Percentiles rank a stretch among this genome's conserved stretches.
Evolutionary conservation across 495 filamentous ascomycete genomes (phyloP).

Genomic region (Podospora tetraspora): DNA sequence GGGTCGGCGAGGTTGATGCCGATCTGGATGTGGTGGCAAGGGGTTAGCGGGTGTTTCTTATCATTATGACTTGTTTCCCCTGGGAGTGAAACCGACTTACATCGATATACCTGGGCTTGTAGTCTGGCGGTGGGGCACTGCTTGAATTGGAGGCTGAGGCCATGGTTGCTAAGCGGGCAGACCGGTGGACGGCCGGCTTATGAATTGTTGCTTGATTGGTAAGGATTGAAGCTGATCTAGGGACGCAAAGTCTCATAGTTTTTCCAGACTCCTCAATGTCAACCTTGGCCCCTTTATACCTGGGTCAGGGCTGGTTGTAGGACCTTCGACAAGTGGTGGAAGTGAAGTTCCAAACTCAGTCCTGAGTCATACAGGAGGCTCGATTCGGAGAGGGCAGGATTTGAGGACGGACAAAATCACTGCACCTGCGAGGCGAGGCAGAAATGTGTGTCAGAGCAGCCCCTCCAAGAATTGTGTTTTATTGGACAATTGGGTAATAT

Average conservation of each 20-base stretch:
- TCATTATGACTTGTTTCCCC: neutral
- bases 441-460: neutral
- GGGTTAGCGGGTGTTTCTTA: neutral
- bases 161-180: constrained; percentile 13
- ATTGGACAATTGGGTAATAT: neutral
- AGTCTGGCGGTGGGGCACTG: constrained; percentile 15
- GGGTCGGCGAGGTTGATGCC: constrained; percentile 93
- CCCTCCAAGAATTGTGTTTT: neutral
- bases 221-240: constrained; percentile 3
- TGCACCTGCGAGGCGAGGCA: neutral
- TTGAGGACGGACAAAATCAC: neutral
- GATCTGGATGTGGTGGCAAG: constrained; percentile 42
- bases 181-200: constrained; percentile 3
- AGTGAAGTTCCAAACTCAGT: neutral
- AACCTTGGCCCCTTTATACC: neutral
- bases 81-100: constrained; percentile 36
- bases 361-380: constrained; percentile 6
- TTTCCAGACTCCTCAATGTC: neutral
- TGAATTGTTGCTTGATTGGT: constrained; percentile 13
- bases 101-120: constrained; percentile 55
- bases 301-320: neutral
- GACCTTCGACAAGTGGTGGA: neutral
- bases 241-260: constrained; percentile 18
- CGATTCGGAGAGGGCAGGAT: neutral
- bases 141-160: constrained; percentile 9